Evolutionary conservation across 108 stramenopile genomes (phyloP).

Genomic region (Fragilaria crotonensis): DNA sequence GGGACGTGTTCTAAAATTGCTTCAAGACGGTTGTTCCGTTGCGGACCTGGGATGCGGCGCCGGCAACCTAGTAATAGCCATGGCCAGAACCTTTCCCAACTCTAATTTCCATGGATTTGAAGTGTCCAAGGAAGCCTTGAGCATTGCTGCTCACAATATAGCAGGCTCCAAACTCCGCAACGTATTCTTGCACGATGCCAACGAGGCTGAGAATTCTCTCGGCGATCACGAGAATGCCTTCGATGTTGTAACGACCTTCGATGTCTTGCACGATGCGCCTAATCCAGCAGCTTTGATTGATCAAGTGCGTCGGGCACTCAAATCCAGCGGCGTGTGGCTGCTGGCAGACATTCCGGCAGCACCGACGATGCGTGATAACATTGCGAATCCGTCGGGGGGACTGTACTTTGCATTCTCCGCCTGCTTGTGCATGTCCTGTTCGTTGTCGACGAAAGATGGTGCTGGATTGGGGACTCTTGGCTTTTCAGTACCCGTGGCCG

Average conservation of each 20-base stretch:
- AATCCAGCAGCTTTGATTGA: constrained; percentile 11
- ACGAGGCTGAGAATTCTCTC: constrained; percentile 11
- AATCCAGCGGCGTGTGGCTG: constrained; percentile 17
- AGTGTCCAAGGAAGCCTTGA: constrained; percentile 6
- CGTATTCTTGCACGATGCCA: constrained; percentile 10
- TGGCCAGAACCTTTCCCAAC: constrained; percentile 15
- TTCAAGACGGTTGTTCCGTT: constrained; percentile 10
- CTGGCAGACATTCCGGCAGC: constrained; percentile 6
- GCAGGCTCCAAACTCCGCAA: constrained; percentile 3
- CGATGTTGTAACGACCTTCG: constrained; percentile 16
- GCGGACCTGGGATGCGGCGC: constrained; percentile 23
- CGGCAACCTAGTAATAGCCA: constrained; percentile 12
- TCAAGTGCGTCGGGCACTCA: constrained; percentile 8
- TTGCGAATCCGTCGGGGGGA: constrained; percentile 7
- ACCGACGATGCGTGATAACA: constrained; percentile 4
- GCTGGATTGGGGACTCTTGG: constrained; percentile 18
- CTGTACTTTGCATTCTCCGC: constrained; percentile 16
- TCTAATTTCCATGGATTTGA: constrained; percentile 12
- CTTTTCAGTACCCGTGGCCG: constrained; percentile 12
- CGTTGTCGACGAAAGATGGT: constrained; percentile 11
- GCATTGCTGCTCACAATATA: constrained; percentile 6
- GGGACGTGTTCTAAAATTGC: background rate
- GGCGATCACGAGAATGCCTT: constrained; percentile 9
- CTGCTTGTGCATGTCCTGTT: constrained; percentile 18
- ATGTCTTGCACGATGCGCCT: constrained; percentile 18